Base-by-base conservation (phyloP, 495 filamentous ascomycete species). In the Penicillium tannophilum region DNA sequence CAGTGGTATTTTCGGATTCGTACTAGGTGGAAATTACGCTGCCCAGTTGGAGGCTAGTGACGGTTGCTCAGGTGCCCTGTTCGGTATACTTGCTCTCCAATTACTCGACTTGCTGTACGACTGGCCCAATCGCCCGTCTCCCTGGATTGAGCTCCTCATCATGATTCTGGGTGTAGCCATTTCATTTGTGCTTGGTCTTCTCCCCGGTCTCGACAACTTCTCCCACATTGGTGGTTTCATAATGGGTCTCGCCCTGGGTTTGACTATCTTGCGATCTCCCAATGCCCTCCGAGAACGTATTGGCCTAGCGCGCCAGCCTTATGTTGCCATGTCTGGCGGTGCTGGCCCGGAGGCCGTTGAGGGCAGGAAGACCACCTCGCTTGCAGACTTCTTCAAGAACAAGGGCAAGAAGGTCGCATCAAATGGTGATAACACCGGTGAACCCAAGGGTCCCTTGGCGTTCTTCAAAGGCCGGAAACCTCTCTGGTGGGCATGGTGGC, bases 401-500 rank as follows among this genome's bases (percentile, higher is more conserved):
- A 74, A 54, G 72, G 56, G 56, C 24, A 60, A 56, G 17, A 58
- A 56, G 14, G 56, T 63, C 35, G 60, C 67, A 11, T 57, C 58
- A 5, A 50, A 49, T 1, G 20, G 36, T 16, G 56, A 59, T 3
- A 78, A 63, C 64, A 62, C 42, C 41, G 55, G 48, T n/a, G 16
- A 56, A 65, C 67, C 85, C 46, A 87, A 85, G 63, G 81, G 84
- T 55, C 91, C 91, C 0, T 64, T 92, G 1, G 83, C 82, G 3
- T 97, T 97, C 73, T 97, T 98, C 79, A 91, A 90, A 70, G 91
- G 90, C 20, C 82, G 94, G 6, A 96, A 93, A 71, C 88, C 90
- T 24, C 75, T 95, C 1, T 98, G 94, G 94, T 98, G 94, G 94
- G 88, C 76, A 10, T 98, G 95, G 93, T 98, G 94, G 94, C 72